Evolutionary conservation across 805 yeast species (phyloP).

Genomic region (Schwanniomyces yamadae): DNA sequence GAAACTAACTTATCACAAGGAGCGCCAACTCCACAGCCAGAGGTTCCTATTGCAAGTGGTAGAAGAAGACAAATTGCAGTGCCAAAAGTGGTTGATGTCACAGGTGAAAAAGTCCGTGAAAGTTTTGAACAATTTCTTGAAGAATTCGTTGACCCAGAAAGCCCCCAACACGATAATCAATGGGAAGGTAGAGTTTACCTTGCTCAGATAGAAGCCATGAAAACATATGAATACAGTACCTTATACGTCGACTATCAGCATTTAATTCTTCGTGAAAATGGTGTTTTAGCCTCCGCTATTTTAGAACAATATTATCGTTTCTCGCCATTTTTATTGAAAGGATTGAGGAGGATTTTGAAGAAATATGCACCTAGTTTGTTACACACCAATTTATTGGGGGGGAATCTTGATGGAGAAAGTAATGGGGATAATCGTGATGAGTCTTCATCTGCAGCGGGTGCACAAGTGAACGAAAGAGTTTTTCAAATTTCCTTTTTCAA

Average conservation of each 20-base stretch:
- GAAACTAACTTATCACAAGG: conserved; percentile 19
- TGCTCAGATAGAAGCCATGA: conserved; percentile 80
- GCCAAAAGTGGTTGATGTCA: conserved; percentile 83
- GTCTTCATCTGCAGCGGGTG: conserved; percentile 40
- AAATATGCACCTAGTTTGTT: conserved; percentile 70
- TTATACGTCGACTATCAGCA: conserved; percentile 85
- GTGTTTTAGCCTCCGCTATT: conserved; percentile 85
- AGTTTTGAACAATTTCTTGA: conserved; percentile 83
- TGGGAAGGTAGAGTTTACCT: conserved; percentile 63
- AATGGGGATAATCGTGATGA: conserved; percentile 23
- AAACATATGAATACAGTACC: conserved; percentile 69
- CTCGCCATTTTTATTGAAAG: conserved; percentile 77
- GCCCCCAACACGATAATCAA: conserved; percentile 26
- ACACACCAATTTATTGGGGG: conserved; percentile 44
- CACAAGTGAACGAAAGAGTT: conserved; percentile 62
- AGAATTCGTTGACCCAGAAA: conserved; percentile 49
- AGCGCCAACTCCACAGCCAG: conserved; percentile 14
- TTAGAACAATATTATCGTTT: conserved; percentile 91
- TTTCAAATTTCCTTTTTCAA: conserved; percentile 89
- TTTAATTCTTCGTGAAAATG: conserved; percentile 70
- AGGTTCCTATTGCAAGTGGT: conserved; percentile 21
- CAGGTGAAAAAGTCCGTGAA: conserved; percentile 92
- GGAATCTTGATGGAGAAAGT: conserved; percentile 29
- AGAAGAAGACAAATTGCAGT: conserved; percentile 66
- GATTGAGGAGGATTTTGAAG: conserved; percentile 69